phyloP scores from a whole-genome alignment of 2,329 filamentous ascomycete species.

The Beauveria australis region DNA sequence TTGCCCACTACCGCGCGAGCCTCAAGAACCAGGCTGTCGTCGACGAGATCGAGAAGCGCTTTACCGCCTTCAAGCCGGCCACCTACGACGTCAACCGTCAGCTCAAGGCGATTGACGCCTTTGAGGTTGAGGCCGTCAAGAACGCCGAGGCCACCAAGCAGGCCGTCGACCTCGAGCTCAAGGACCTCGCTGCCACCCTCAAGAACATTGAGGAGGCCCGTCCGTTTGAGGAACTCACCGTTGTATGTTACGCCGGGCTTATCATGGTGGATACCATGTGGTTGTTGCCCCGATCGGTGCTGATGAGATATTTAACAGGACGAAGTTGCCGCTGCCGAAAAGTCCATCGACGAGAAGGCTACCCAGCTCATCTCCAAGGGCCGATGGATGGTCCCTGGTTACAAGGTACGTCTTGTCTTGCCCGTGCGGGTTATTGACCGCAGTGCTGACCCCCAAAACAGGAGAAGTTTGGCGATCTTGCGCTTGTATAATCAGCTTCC shows the following conservation, averaged over 20 bases:
- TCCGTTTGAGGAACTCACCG: constrained; percentile 94
- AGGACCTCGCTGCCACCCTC: constrained; percentile 87
- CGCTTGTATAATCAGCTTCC: constrained; percentile 65
- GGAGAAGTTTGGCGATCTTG: constrained; percentile 99
- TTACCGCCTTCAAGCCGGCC: constrained; percentile 81
- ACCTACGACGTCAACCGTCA: constrained; percentile 91
- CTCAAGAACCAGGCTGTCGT: constrained; percentile 96
- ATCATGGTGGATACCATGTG: neutral
- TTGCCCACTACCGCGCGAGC: constrained; percentile 79
- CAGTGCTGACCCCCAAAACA: constrained; percentile 44
- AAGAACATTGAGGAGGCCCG: constrained; percentile 95
- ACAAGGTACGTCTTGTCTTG: constrained; percentile 67
- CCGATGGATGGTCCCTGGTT: constrained; percentile 95
- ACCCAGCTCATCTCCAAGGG: constrained; percentile 91
- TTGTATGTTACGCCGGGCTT: constrained; percentile 55
- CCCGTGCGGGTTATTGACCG: neutral
- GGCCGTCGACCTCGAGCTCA: constrained; percentile 89
- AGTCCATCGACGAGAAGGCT: constrained; percentile 97
- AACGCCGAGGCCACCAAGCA: constrained; percentile 95
- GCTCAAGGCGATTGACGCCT: constrained; percentile 96
- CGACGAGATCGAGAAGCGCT: constrained; percentile 96
- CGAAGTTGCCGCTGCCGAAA: constrained; percentile 86
- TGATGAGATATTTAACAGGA: constrained; percentile 49
- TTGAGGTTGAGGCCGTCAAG: constrained; percentile 94
- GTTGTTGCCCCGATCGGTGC: constrained; percentile 17